phyloP scores from a whole-genome alignment of 2,329 filamentous ascomycete species.

The Penicillium sp. region DNA sequence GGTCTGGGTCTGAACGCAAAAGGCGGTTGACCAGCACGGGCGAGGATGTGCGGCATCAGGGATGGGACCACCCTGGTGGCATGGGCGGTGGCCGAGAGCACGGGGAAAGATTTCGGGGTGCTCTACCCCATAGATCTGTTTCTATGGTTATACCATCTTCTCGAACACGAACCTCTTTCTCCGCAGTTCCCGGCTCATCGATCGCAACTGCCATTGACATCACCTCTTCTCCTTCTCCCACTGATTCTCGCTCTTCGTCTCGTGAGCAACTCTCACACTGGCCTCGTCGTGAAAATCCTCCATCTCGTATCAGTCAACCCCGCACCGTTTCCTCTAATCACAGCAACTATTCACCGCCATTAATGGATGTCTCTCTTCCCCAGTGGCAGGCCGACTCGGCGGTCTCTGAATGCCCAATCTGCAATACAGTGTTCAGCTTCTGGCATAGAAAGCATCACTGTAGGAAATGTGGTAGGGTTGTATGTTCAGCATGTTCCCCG shows the following conservation, averaged over 20 bases:
- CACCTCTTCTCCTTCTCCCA: slow-evolving; percentile 33
- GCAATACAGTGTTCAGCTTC: slow-evolving; percentile 75
- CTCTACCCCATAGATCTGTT: slow-evolving; percentile 28
- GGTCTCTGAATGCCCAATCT: slow-evolving; percentile 82
- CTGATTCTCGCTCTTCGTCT: neutral
- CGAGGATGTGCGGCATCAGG: slow-evolving; percentile 25
- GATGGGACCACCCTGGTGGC: slow-evolving; percentile 1
- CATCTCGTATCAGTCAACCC: slow-evolving; percentile 11
- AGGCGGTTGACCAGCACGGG: slow-evolving; percentile 43
- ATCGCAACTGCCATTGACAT: slow-evolving; percentile 37
- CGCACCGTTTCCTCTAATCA: neutral
- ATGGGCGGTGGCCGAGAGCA: slow-evolving; percentile 4
- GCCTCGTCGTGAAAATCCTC: neutral
- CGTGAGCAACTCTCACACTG: neutral
- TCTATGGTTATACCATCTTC: slow-evolving; percentile 21
- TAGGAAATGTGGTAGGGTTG: slow-evolving; percentile 91
- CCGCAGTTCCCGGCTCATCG: slow-evolving; percentile 29
- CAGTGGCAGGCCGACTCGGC: slow-evolving; percentile 88
- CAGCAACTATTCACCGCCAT: neutral
- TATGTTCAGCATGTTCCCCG: slow-evolving; percentile 86
- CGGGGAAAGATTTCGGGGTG: slow-evolving; percentile 6
- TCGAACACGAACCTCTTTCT: slow-evolving; percentile 9
- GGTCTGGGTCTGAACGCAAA: slow-evolving; percentile 42
- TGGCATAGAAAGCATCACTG: slow-evolving; percentile 93
- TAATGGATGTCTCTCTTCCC: slow-evolving; percentile 52